Evolutionary conservation across 1,284 basidiomycete species (phyloP).

Genomic region (Boletus sp.): DNA sequence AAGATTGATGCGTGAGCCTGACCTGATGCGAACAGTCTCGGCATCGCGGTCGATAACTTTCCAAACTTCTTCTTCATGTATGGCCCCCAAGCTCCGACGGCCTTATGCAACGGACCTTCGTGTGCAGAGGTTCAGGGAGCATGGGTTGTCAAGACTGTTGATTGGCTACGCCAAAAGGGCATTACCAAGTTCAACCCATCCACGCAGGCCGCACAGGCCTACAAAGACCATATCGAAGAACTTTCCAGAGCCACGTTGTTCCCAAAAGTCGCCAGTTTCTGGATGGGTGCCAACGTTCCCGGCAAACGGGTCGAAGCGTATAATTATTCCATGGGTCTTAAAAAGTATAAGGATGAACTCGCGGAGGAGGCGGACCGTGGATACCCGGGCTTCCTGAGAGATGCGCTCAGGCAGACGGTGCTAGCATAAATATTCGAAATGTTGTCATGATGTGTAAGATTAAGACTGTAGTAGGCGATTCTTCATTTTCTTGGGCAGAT

Average conservation of each 20-base stretch:
- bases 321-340: constrained; percentile 9
- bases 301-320: constrained; percentile 15
- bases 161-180: constrained; percentile 3
- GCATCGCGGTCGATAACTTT: constrained; percentile 8
- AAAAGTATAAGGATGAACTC: constrained; percentile 12
- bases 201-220: neutral
- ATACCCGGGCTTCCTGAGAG: constrained; percentile 14
- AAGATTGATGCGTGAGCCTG: neutral
- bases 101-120: constrained; percentile 7
- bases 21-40: constrained; percentile 1
- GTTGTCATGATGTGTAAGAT: neutral
- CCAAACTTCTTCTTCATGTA: constrained; percentile 12
- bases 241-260: constrained; percentile 2
- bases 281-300: constrained; percentile 16
- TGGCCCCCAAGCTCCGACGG: constrained; percentile 9
- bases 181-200: constrained; percentile 13
- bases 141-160: constrained; percentile 5
- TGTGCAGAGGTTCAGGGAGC: constrained; percentile 11
- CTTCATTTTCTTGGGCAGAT: too few species aligned
- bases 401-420: constrained; percentile 4
- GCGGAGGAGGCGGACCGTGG: constrained; percentile 5
- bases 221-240: constrained; percentile 8
- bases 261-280: constrained; percentile 13
- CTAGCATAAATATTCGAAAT: neutral
- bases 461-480: too few species aligned